phyloP scores from a whole-genome alignment of 1,139 yeast genomes.

The Pneumocystis canis region DNA sequence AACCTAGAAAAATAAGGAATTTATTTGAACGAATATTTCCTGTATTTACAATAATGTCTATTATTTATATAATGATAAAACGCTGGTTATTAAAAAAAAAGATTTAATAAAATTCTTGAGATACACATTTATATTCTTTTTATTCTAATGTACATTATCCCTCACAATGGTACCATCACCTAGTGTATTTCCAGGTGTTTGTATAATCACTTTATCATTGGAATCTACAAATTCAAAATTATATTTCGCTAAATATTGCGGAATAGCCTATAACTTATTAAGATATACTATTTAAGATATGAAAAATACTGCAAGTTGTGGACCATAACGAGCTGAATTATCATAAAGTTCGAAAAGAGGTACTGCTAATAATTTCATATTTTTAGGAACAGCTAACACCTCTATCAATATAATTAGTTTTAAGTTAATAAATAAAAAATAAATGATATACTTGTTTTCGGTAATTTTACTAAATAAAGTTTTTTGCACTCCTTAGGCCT shows the following conservation, averaged over 20 bases:
- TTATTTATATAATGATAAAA: background rate
- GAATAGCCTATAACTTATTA: constrained; percentile 18
- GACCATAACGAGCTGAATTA: constrained; percentile 23
- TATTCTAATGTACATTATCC: background rate
- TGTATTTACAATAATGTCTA: constrained; percentile 1
- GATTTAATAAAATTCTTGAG: background rate
- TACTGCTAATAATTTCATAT: constrained; percentile 25
- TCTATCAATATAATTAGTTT: constrained; percentile 3
- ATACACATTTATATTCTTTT: background rate
- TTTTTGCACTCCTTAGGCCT: constrained; percentile 28
- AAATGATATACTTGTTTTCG: constrained; percentile 15
- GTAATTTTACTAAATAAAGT: constrained; percentile 24
- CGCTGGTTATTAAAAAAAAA: background rate
- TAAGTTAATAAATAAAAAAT: background rate
- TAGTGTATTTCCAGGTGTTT: constrained; percentile 8
- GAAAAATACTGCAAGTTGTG: constrained; percentile 19
- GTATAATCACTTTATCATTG: constrained; percentile 19
- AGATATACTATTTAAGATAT: background rate
- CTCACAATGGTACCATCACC: background rate
- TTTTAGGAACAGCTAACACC: constrained; percentile 22
- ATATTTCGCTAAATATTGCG: constrained; percentile 24
- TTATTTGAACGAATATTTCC: constrained; percentile 10
- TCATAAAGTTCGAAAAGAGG: constrained; percentile 28
- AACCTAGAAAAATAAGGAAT: constrained; percentile 10
- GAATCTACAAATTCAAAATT: constrained; percentile 24